Conservation (phyloP, 2,329 filamentous ascomycete species). For the Aspergillus fumigatiaffinis region DNA sequence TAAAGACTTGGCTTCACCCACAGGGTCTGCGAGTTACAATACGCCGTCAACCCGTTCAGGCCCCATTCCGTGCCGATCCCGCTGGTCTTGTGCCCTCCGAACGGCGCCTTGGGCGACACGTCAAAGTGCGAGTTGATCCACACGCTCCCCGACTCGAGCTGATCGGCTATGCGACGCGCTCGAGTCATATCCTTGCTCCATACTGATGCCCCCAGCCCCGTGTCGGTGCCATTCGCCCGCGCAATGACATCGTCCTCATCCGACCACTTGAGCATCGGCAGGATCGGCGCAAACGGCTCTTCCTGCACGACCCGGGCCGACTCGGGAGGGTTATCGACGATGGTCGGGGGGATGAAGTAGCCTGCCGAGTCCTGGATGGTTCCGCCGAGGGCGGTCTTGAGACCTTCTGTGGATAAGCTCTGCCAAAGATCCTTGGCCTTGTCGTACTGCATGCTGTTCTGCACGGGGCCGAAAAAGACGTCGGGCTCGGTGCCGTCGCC, state of each 20-base stretch:
- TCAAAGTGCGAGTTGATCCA: slow-evolving; percentile 54
- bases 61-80: slow-evolving; percentile 50
- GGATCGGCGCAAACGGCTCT: slow-evolving; percentile 62
- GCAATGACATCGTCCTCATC: slow-evolving; percentile 58
- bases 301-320: slow-evolving; percentile 54
- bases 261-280: slow-evolving; percentile 60
- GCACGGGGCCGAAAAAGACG: slow-evolving; percentile 56
- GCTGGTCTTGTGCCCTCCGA: slow-evolving; percentile 51
- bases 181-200: slow-evolving; percentile 52
- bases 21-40: slow-evolving; percentile 37
- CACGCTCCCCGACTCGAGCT: slow-evolving; percentile 55
- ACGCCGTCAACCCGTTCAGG: slow-evolving; percentile 35
- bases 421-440: slow-evolving; percentile 54
- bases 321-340: slow-evolving; percentile 56
- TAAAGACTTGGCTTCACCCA: slow-evolving; percentile 25
- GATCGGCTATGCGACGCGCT: slow-evolving; percentile 51
- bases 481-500: slow-evolving; percentile 40
- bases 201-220: slow-evolving; percentile 56
- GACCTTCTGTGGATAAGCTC: slow-evolving; percentile 52
- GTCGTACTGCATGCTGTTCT: slow-evolving; percentile 64
- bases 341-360: slow-evolving; percentile 57
- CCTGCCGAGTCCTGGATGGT: slow-evolving; percentile 44
- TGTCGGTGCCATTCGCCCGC: slow-evolving; percentile 52
- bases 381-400: slow-evolving; percentile 51
- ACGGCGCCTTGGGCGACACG: slow-evolving; percentile 32